Base-by-base conservation (phyloP, 1,139 yeast genomes). In the Pichia sp. region DNA sequence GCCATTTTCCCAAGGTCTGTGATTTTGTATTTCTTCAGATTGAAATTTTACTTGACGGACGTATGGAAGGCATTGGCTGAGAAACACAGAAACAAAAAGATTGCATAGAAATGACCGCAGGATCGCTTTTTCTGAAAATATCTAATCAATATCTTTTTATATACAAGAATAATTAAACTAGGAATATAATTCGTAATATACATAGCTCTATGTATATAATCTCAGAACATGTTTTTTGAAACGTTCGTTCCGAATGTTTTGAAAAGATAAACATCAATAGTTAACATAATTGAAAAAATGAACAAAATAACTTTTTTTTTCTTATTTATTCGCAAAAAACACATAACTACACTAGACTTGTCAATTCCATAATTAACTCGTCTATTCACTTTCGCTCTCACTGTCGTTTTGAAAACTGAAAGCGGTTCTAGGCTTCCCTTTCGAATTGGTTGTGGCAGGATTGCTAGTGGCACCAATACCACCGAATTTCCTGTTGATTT, bases 1-100 rank as follows among this genome's bases (percentile, higher is more conserved):
- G 60, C 64, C 52, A 71, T 73, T 62, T 59, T 74, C 11, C 90
- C 90, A 6, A 72, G 81, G 54, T 75, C 74, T 62, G 34, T 85
- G 6, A 62, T 81, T 11, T 84, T 83, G 59, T 66, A 57, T 52
- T 67, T 69, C 1, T 69, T 85, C 23, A 66, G 74, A 45, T 67
- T 72, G 36, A 78, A 76, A 65, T 86, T 86, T 66, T 75, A 75
- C 53, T 69, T 86, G 59, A 61, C 50, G 19, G 69, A 69, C 10
- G 69, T 73, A 10, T 71, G 70, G 59, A 62, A 56, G 5, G 67
- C 62, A 3, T 53, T 71, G 19, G 59, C 63, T 23, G 26, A 23
- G 26, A 23, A 23, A 41, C 57, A 56, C 23, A 61, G 60, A 41
- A 19, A 51, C 4, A 47, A 47, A 11, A 23, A 23, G 26, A 23